Evolutionary conservation across 2,329 filamentous ascomycete genomes (phyloP), one percentile per base, ranked within the genome.

Genomic region (Rugonectria rugulosa): DNA sequence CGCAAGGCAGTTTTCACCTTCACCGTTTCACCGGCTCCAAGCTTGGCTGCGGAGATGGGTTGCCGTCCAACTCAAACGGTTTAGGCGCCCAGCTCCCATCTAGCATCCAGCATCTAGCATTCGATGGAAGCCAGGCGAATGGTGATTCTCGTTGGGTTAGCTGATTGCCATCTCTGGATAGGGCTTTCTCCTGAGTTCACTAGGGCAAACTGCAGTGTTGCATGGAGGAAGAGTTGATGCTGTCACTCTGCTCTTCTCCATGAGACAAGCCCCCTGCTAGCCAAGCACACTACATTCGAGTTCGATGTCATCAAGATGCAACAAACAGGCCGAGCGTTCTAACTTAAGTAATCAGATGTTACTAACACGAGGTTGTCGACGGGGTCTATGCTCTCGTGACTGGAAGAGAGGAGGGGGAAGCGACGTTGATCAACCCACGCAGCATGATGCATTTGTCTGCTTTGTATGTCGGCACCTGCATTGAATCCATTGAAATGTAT

Each of bases 41-140:
- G 38, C 32, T 36, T 47, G 41, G 44, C 34, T 36, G 56, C 44
- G 54, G 61, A 55, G 46, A 53, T 49, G 60, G 52, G 53, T 46
- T 51, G n/a, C 51, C 23, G 43, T 62, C 50, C 50, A 55, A 61
- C 61, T 55, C 43, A 59, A 67, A 63, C 60, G 53, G 61, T 47
- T 42, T 44, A 54, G 60, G 57, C n/a, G 55, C 49, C 61, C 53
- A 53, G 46, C 64, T 54, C 55, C 44, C 41, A 45, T 26, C 44
- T 61, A n/a, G n/a, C n/a, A n/a, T n/a, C n/a, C n/a, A n/a, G n/a
- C n/a, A n/a, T n/a, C n/a, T n/a, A 41, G 26, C 27, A 57, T 57
- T 41, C 49, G 46, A 23, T 43, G 29, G 24, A 41, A 45, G 32
- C 32, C 44, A 43, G 53, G 23, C 34, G 50, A 55, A 29, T 44